Conservation (phyloP, 768 basidiomycete species). For the Neoboletus brunneissimus region DNA sequence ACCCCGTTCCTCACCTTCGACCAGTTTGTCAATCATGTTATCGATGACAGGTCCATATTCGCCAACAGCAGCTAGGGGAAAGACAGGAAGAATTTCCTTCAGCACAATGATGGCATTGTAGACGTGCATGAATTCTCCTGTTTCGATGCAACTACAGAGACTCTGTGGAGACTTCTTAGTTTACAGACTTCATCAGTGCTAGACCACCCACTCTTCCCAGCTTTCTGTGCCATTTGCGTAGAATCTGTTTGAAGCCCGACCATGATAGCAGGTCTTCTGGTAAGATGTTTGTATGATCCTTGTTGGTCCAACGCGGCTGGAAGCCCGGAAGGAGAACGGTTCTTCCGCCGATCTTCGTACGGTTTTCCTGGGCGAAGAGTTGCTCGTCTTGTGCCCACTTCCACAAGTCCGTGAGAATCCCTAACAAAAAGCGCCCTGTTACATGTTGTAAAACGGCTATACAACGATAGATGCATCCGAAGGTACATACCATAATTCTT, state of each 20-base stretch:
- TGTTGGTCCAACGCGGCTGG: slow-evolving; percentile 50
- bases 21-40: slow-evolving; percentile 58
- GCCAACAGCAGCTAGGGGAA: slow-evolving; percentile 67
- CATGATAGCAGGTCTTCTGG: slow-evolving; percentile 62
- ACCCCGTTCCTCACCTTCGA: slow-evolving; percentile 77
- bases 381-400: slow-evolving; percentile 80
- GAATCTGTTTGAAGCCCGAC: slow-evolving; percentile 63
- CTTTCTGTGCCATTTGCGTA: slow-evolving; percentile 84
- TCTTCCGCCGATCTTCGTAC: slow-evolving; percentile 61
- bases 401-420: slow-evolving; percentile 72
- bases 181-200: background rate
- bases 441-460: background rate
- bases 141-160: slow-evolving; percentile 76
- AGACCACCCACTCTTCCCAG: slow-evolving; percentile 56
- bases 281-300: slow-evolving; percentile 37
- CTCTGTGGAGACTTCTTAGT: slow-evolving; percentile 43
- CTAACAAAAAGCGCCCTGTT: slow-evolving; percentile 81
- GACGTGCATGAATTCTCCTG: slow-evolving; percentile 94
- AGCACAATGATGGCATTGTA: slow-evolving; percentile 95
- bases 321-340: slow-evolving; percentile 67
- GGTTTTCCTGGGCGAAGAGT: slow-evolving; percentile 68
- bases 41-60: slow-evolving; percentile 56
- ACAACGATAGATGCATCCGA: background rate
- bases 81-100: slow-evolving; percentile 86
- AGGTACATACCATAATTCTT: slow-evolving; percentile 76